phyloP scores from a whole-genome alignment of 495 filamentous ascomycete genomes.

The Penicillium argentinense region DNA sequence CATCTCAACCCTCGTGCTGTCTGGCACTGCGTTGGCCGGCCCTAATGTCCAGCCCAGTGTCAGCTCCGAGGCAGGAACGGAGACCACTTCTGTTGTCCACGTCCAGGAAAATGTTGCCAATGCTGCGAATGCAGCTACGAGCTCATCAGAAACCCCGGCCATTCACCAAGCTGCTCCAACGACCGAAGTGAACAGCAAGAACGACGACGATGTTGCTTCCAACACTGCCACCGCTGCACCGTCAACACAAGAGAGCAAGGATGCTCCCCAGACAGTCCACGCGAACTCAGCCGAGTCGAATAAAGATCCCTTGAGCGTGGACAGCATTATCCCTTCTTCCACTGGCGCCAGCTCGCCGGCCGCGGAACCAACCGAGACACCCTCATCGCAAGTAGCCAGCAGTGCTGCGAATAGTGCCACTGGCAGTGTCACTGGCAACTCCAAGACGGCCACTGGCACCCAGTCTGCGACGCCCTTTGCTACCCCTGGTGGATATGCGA shows the following conservation, averaged over 20 bases:
- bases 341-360: background rate
- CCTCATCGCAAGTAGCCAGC: background rate
- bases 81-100: conserved; percentile 1
- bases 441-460: background rate
- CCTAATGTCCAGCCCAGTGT: conserved; percentile 13
- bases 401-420: background rate
- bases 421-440: background rate
- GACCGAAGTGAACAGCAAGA: background rate
- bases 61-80: background rate
- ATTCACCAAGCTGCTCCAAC: conserved; percentile 2
- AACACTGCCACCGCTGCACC: background rate
- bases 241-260: conserved; percentile 1
- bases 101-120: background rate
- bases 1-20: conserved; percentile 33
- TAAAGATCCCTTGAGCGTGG: background rate
- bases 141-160: background rate
- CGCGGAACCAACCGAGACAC: background rate
- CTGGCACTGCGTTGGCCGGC: conserved; percentile 28
- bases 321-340: background rate
- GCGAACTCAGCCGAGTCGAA: background rate
- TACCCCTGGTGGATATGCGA: conserved; percentile 1
- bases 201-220: background rate
- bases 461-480: background rate
- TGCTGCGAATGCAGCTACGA: background rate
- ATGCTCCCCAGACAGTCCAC: background rate